Evolutionary conservation across 2,329 filamentous ascomycete species (phyloP).

Genomic region (Aspergillus texensis): DNA sequence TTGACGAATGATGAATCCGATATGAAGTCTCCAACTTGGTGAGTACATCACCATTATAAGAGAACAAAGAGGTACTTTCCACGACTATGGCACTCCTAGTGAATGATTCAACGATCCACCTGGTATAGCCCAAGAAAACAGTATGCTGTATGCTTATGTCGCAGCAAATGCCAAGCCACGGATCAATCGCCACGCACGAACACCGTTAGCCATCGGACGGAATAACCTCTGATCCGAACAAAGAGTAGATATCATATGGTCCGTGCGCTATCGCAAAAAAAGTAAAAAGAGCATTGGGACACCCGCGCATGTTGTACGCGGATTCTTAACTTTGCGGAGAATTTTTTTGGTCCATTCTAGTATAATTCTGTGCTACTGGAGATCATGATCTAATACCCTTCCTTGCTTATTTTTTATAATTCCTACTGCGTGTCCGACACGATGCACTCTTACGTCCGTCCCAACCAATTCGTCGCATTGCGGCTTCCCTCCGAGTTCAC

Average conservation of each 20-base stretch:
- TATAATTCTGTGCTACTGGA: background rate
- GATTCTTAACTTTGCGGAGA: background rate
- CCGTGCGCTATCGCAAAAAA: slow-evolving; percentile 27
- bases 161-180: background rate
- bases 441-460: slow-evolving; percentile 45
- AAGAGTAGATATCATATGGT: slow-evolving; percentile 9
- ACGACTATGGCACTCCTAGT: background rate
- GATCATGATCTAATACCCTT: background rate
- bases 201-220: slow-evolving; percentile 3
- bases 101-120: background rate
- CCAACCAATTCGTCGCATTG: slow-evolving; percentile 40
- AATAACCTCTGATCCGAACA: slow-evolving; percentile 8
- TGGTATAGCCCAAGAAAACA: background rate
- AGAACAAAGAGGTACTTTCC: background rate
- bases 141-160: background rate
- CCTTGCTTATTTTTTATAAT: background rate
- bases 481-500: slow-evolving; percentile 57
- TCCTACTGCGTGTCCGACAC: background rate
- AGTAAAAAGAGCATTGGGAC: slow-evolving; percentile 14
- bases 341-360: background rate
- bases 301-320: background rate
- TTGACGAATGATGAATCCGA: background rate
- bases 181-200: too few relatives aligned
- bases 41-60: background rate
- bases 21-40: background rate